Evolutionary conservation across 2,329 filamentous ascomycete genomes (phyloP).

Genomic region (Cercospora brassicicola): DNA sequence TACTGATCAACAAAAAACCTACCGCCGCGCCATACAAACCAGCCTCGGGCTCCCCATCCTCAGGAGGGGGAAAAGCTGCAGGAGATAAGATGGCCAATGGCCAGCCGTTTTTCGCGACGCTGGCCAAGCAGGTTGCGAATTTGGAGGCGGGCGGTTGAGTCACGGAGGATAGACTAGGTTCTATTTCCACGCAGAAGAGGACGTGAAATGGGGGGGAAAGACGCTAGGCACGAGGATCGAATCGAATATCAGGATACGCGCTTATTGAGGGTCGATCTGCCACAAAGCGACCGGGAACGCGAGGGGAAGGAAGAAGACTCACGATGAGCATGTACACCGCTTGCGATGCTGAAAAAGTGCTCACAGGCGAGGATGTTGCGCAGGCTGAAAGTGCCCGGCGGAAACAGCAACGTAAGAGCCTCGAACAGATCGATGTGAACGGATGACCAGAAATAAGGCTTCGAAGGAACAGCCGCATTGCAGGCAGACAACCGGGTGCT

Average conservation of each 20-base stretch:
- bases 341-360: not conserved
- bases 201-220: not conserved
- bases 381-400: not conserved
- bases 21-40: constrained; percentile 1
- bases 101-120: not conserved
- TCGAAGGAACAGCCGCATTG: not conserved
- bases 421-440: not conserved
- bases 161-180: not conserved
- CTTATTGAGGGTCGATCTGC: not conserved
- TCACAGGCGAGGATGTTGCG: not conserved
- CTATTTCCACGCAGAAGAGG: not conserved
- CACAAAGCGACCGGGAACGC: not conserved
- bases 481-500: not conserved
- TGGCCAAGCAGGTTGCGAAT: constrained; percentile 7
- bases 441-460: not conserved
- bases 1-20: not conserved
- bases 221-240: not conserved
- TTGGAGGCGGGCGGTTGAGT: constrained; percentile 7
- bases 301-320: not conserved
- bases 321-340: not conserved
- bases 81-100: constrained; percentile 6
- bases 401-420: not conserved
- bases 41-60: not conserved
- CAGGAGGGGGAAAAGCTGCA: not conserved
- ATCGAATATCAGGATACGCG: not conserved